phyloP scores from a whole-genome alignment of 2,329 filamentous ascomycete species.

The Rutstroemia sp. region DNA sequence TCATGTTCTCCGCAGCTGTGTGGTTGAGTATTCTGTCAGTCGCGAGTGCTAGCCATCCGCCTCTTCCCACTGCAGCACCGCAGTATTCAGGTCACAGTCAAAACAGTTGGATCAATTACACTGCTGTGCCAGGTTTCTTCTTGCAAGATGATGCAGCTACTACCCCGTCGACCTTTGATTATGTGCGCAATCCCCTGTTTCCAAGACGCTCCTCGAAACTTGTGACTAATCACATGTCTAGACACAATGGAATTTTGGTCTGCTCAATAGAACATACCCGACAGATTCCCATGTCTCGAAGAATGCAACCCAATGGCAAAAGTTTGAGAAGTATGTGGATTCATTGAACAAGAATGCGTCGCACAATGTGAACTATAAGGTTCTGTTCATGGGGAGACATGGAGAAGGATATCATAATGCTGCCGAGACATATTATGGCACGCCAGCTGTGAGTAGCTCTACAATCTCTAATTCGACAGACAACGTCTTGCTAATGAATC shows the following conservation, averaged over 20 bases:
- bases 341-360: conserved; percentile 42
- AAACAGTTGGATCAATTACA: conserved; percentile 43
- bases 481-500: not conserved
- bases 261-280: conserved; percentile 55
- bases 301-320: conserved; percentile 53
- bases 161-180: conserved; percentile 51
- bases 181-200: conserved; percentile 38
- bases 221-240: conserved; percentile 35
- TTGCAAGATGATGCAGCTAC: conserved; percentile 54
- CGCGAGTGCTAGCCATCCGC: not conserved
- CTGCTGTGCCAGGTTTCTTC: conserved; percentile 54
- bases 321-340: conserved; percentile 51
- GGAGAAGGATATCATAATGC: conserved; percentile 16
- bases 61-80: conserved; percentile 1
- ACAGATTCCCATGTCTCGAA: conserved; percentile 40
- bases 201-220: conserved; percentile 1
- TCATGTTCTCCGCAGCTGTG: not conserved
- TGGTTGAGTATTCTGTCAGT: not conserved
- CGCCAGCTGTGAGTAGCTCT: conserved; percentile 36
- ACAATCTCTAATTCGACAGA: not conserved
- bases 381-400: conserved; percentile 48
- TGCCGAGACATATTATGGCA: conserved; percentile 61
- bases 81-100: not conserved
- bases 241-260: conserved; percentile 53
- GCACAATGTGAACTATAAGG: conserved; percentile 50